Base-by-base conservation (phyloP, 164 flowering plant genomes). In the Liriodendron chinense region DNA sequence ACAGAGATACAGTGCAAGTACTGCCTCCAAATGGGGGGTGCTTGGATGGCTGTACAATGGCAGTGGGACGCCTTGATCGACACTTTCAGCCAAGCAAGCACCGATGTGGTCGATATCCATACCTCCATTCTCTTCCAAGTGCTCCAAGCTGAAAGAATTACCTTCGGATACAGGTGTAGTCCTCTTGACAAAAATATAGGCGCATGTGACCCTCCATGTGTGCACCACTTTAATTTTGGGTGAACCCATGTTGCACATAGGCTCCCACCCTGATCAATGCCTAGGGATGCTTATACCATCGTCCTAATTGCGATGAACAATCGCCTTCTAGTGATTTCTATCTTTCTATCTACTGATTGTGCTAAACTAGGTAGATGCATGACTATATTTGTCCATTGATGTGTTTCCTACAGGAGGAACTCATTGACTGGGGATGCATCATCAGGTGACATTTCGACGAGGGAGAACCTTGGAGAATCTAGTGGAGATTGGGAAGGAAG, bases 21-120 rank as follows among this genome's bases (percentile, higher is more conserved):
- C 13, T 18, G 86, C 84, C 64, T 74, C 87, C 48, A 80, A 70
- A 61, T 90, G 91, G 93, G 86, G 89, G 9, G 16, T 80, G n/a
- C 12, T 85, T 20, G 74, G 74, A 12, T 90, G 93, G 91, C 6
- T 87, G 12, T 85, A 59, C 65, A 70, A 82, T 74, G 66, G 70
- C 2, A 88, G 88, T 1, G 22, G 69, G n/a, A 77, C 83, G 0
- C 91, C 90, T 70, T 90, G 21, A 13, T 90, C 1, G 89, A 87
- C 6, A 8, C 81, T 13, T 87, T 47, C 65, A 47, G 61, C 23
- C 82, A 82, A 57, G 89, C 89, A 24, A 87, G 89, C 66, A 75
- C 87, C 0, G 91, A 90, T 66, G 74, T 90, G 85, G 91, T 90
- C 25, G 91, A 90, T 74, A 81, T 81, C 50, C 89, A 88, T 50